Conservation (phyloP, 2,329 filamentous ascomycete genomes). For the Diaporthe sp. region DNA sequence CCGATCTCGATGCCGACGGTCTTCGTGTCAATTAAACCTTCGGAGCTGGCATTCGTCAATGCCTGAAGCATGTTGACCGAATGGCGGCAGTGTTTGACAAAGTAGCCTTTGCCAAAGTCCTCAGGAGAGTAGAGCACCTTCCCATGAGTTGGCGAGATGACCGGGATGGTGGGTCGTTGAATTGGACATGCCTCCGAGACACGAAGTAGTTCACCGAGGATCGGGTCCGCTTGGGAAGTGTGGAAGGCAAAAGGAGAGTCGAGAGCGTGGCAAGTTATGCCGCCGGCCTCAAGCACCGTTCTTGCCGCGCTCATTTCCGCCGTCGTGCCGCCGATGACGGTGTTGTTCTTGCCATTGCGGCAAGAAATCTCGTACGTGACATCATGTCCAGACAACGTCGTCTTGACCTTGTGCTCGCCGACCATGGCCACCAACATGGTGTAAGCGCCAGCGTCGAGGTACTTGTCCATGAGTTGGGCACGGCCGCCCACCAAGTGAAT, state of each 20-base stretch:
- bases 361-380: constrained; percentile 69
- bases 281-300: constrained; percentile 46
- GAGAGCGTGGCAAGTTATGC: constrained; percentile 57
- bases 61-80: constrained; percentile 77
- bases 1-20: constrained; percentile 80
- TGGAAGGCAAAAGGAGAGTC: constrained; percentile 67
- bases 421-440: constrained; percentile 65
- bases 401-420: constrained; percentile 41
- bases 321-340: constrained; percentile 70
- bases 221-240: constrained; percentile 64
- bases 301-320: constrained; percentile 59
- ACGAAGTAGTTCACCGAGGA: constrained; percentile 68
- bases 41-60: constrained; percentile 67
- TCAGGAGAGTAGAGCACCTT: constrained; percentile 63
- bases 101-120: constrained; percentile 70
- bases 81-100: constrained; percentile 75
- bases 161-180: constrained; percentile 63
- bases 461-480: constrained; percentile 72
- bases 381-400: constrained; percentile 57
- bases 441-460: constrained; percentile 76
- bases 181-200: constrained; percentile 53
- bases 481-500: constrained; percentile 79
- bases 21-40: constrained; percentile 70
- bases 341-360: constrained; percentile 80
- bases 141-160: constrained; percentile 78